Evolutionary conservation across 2,329 filamentous ascomycete genomes (phyloP).

Genomic region (Emmonsiellopsis sp.): DNA sequence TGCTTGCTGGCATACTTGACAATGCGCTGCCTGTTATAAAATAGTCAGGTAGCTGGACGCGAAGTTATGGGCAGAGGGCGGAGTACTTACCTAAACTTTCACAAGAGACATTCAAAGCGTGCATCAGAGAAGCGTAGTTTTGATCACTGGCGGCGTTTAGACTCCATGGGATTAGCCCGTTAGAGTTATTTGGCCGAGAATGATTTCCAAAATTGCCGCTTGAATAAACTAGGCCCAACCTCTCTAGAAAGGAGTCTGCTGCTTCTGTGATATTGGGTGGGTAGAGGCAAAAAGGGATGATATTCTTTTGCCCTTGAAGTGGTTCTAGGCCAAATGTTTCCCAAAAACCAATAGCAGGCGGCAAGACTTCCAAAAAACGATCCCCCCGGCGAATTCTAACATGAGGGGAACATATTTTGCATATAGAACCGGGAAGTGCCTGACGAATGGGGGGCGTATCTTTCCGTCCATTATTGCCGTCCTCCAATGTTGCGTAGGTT

Average conservation of each 20-base stretch:
- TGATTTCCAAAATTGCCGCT: constrained; percentile 48
- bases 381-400: constrained; percentile 46
- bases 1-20: constrained; percentile 21
- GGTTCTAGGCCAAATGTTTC: constrained; percentile 51
- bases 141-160: constrained; percentile 16
- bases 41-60: constrained; percentile 6
- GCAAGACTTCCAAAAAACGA: constrained; percentile 44
- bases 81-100: constrained; percentile 26
- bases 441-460: constrained; percentile 8
- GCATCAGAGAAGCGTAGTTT: constrained; percentile 26
- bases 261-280: constrained; percentile 39
- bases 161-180: constrained; percentile 31
- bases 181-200: constrained; percentile 32
- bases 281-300: constrained; percentile 49
- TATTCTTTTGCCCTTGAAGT: constrained; percentile 45
- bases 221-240: constrained; percentile 46
- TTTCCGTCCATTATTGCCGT: constrained; percentile 15
- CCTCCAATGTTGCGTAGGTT: constrained; percentile 22
- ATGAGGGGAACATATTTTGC: constrained; percentile 41
- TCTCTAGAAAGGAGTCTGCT: constrained; percentile 43
- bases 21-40: constrained; percentile 24
- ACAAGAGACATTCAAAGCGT: constrained; percentile 24
- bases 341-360: constrained; percentile 51
- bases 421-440: constrained; percentile 22
- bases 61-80: background rate